Conservation (phyloP, 1,139 yeast species). For the Kodamaea sp. region DNA sequence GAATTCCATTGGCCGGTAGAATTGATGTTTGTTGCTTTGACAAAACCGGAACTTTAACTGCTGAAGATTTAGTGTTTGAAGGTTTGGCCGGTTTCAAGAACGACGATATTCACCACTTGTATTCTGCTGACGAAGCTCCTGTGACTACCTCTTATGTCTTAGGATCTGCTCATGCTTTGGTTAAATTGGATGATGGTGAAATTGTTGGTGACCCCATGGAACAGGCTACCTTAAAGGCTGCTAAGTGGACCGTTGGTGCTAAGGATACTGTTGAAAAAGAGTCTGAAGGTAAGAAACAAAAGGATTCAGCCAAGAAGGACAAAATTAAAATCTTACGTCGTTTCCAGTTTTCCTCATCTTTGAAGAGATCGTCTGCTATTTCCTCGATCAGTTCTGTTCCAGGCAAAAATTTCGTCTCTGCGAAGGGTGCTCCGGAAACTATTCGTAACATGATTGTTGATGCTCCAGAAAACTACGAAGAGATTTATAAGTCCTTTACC, state of each 20-base stretch:
- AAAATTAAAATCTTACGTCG: slow-evolving; percentile 80
- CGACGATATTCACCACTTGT: slow-evolving; percentile 57
- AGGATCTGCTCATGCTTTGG: slow-evolving; percentile 97
- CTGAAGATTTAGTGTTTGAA: slow-evolving; percentile 94
- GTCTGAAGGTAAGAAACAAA: slow-evolving; percentile 25
- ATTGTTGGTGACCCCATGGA: slow-evolving; percentile 99
- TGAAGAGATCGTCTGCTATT: slow-evolving; percentile 91
- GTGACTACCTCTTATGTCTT: slow-evolving; percentile 68
- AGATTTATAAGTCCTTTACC: slow-evolving; percentile 84
- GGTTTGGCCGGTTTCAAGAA: slow-evolving; percentile 85
- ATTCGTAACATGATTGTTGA: slow-evolving; percentile 71
- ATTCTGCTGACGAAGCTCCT: slow-evolving; percentile 61
- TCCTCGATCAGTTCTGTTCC: slow-evolving; percentile 56
- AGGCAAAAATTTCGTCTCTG: slow-evolving; percentile 75
- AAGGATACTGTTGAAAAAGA: slow-evolving; percentile 64
- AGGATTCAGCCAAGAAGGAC: slow-evolving; percentile 36
- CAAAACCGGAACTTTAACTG: slow-evolving; percentile 97
- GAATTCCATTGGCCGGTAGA: slow-evolving; percentile 98
- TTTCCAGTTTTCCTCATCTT: slow-evolving; percentile 94
- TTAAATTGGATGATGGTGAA: slow-evolving; percentile 91
- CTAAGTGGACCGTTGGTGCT: slow-evolving; percentile 80
- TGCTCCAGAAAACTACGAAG: slow-evolving; percentile 82
- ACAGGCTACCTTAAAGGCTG: slow-evolving; percentile 87
- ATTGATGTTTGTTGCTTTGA: slow-evolving; percentile 98
- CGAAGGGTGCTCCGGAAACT: slow-evolving; percentile 99